Evolutionary conservation across 108 stramenopile genomes (phyloP).

Genomic region (Conticribra guillardii): DNA sequence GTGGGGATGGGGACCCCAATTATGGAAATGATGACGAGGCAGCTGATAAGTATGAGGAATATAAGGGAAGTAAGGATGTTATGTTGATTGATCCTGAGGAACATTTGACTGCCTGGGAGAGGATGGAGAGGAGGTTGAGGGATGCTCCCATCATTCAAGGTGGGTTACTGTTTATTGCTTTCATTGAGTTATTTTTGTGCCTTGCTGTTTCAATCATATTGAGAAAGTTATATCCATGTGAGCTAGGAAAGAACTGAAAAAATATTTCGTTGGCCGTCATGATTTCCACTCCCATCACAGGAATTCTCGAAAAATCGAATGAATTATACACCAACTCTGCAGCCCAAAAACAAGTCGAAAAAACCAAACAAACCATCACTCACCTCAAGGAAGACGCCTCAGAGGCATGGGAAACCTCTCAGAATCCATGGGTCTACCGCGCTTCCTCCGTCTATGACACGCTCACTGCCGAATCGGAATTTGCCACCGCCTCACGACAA

Average conservation of each 20-base stretch:
- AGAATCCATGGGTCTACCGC: slow-evolving; percentile 98
- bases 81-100: slow-evolving; percentile 95
- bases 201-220: too few relatives aligned
- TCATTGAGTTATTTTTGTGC: too few relatives aligned
- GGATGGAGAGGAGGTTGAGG: slow-evolving; percentile 88
- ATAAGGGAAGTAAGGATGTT: slow-evolving; percentile 78
- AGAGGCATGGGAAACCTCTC: slow-evolving; percentile 98
- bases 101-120: slow-evolving; percentile 91
- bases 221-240: too few relatives aligned
- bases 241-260: too few relatives aligned
- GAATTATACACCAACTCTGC: slow-evolving; percentile 78
- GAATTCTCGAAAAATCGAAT: slow-evolving; percentile 65
- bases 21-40: slow-evolving; percentile 63
- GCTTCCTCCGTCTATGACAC: slow-evolving; percentile 95
- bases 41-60: slow-evolving; percentile 70
- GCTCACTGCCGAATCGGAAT: slow-evolving; percentile 94
- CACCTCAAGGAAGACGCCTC: slow-evolving; percentile 85
- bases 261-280: too few relatives aligned
- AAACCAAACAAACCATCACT: slow-evolving; percentile 70
- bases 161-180: slow-evolving; percentile 21
- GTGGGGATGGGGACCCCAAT: slow-evolving; percentile 21
- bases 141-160: slow-evolving; percentile 95
- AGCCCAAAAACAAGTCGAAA: slow-evolving; percentile 55
- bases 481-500: slow-evolving; percentile 89
- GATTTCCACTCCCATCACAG: too few relatives aligned